A percentile compares a stretch with the other conserved stretches of the same genome.
These are phyloP conservation scores for Aspergillus heteromorphus DNA, from an alignment of 495 filamentous ascomycete species.

Conservation along the genomic window DNA sequence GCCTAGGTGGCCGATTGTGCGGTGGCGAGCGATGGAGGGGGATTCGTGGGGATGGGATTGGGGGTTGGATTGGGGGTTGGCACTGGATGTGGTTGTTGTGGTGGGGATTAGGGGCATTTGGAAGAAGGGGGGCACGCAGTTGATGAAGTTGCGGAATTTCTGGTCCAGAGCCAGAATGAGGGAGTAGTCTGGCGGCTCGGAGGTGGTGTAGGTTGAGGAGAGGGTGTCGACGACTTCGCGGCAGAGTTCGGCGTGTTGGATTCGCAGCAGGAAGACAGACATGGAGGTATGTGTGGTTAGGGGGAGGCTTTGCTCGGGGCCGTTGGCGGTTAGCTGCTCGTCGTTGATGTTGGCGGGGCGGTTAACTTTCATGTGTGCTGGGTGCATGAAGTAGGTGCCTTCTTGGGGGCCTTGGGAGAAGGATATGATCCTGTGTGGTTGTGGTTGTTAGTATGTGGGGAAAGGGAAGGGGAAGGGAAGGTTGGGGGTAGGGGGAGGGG, in stretches of 20 bases:
- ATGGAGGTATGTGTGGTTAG: conserved; percentile 18
- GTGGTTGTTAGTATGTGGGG: conserved; percentile 1
- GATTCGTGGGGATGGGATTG: conserved; percentile 16
- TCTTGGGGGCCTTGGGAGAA: conserved; percentile 23
- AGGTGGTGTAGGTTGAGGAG: conserved; percentile 17
- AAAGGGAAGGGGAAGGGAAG: background rate
- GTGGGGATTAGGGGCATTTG: too few species aligned
- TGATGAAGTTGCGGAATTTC: conserved; percentile 15
- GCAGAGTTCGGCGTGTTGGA: conserved; percentile 21
- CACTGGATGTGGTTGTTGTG: too few species aligned
- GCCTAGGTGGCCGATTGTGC: conserved; percentile 19
- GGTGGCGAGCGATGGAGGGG: conserved; percentile 23
- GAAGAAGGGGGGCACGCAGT: conserved; percentile 19
- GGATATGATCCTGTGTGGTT: conserved; percentile 20
- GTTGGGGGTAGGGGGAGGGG: background rate
- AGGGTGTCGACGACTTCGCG: conserved; percentile 27
- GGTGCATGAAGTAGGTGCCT: conserved; percentile 23
- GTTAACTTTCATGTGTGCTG: conserved; percentile 29
- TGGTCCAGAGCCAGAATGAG: conserved; percentile 20
- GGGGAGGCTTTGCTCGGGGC: conserved; percentile 8
- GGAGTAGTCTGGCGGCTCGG: conserved; percentile 18
- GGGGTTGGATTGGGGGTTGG: conserved; percentile 19
- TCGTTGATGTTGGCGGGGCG: conserved; percentile 26
- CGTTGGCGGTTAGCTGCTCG: conserved; percentile 15
- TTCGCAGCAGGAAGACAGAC: conserved; percentile 20